Base-by-base conservation (phyloP, 116 monocot species). In the Papilionanthe hybrid region DNA sequence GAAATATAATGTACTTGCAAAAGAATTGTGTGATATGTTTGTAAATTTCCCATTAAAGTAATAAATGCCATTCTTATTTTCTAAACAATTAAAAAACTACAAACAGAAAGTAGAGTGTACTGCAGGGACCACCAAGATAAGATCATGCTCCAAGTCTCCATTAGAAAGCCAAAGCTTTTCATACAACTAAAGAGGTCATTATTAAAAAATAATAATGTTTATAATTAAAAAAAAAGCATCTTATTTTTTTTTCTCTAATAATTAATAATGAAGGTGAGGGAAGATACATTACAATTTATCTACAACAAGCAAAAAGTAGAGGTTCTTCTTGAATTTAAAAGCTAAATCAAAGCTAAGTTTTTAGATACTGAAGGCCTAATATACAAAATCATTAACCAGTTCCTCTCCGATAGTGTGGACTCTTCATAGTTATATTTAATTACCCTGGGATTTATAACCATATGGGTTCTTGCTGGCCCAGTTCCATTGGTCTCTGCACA, bases 401-500 rank as follows among this genome's bases (percentile, higher is more conserved):
- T 15, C 53, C 53, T 53, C 53, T 15, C 3, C 1, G 23, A 11
- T 22, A 7, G 23, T 22, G 22, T 6, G 22, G 10, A 60, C 23
- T 60, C 20, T 60, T 60, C 60, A 23, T 0, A 63, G 23, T 1
- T 1, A 45, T 23, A 63, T 69, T 69, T 53, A 42, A 37, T 42
- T 63, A 63, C 63, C 72, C 69, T 68, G 60, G 17, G n/a, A 9
- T 53, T 32, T 19, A 56, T 89, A 86, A 37, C 89, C 89, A 49
- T 84, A 78, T 1, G 90, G 87, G 49, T 90, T 87, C 78, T 90
- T 87, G 44, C 78, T 85, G 11, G 90, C 90, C 90, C 90, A 90
- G 23, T 81, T 90, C 90, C 90, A 90, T 22, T 90, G 87, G 79
- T 90, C 87, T 76, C 90, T 80, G 83, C 90, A 90, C 90, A 90